These are phyloP conservation scores for Phytophthora syringae DNA, from an alignment of 352 stramenopile genomes.

Conservation along the genomic window DNA sequence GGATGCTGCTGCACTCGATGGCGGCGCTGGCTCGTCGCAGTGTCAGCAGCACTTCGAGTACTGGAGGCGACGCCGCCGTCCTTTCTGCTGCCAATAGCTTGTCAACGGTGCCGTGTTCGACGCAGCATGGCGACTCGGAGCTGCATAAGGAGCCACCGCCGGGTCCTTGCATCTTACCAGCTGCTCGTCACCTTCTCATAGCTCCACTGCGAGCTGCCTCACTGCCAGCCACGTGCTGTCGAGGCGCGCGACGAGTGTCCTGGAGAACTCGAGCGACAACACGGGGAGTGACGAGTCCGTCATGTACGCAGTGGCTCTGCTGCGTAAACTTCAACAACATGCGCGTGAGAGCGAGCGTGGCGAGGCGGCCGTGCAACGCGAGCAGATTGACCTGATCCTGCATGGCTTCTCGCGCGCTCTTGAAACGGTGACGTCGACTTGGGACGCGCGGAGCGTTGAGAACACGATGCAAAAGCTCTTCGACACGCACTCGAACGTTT, in stretches of 20 bases:
- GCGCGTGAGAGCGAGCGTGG: constrained; percentile 37
- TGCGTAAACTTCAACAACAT: constrained; percentile 63
- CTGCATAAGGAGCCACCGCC: constrained; percentile 20
- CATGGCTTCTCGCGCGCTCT: constrained; percentile 65
- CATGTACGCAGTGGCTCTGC: constrained; percentile 60
- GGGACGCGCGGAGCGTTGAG: constrained; percentile 56
- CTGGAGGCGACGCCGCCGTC: constrained; percentile 20
- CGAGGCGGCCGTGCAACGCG: constrained; percentile 47
- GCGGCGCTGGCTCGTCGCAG: constrained; percentile 37
- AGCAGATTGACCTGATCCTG: constrained; percentile 68
- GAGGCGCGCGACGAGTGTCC: constrained; percentile 26
- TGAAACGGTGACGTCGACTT: constrained; percentile 46
- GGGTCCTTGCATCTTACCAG: constrained; percentile 23
- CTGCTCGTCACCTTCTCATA: constrained; percentile 16
- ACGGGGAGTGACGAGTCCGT: constrained; percentile 52
- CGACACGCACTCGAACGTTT: constrained; percentile 80
- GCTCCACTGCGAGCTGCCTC: constrained; percentile 15
- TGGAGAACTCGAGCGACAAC: constrained; percentile 32
- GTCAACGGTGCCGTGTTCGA: constrained; percentile 20
- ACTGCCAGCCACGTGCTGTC: not conserved
- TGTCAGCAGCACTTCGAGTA: constrained; percentile 12
- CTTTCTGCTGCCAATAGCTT: constrained; percentile 28
- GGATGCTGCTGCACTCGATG: constrained; percentile 47
- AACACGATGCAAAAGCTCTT: constrained; percentile 79
- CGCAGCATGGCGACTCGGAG: constrained; percentile 14